Conservation (phyloP, 129 eudicot genomes). For the Flaveria bidentis region DNA sequence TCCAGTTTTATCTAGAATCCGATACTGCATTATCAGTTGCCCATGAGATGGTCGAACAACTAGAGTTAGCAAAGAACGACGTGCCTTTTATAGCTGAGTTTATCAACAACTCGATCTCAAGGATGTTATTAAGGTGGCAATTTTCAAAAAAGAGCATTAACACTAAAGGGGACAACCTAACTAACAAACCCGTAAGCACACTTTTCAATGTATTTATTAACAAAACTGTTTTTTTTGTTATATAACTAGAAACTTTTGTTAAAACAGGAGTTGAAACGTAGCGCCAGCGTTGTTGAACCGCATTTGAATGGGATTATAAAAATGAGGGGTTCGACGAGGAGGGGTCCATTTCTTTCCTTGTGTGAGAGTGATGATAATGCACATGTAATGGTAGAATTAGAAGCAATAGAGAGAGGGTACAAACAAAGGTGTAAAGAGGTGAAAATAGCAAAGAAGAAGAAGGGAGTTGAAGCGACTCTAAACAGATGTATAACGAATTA, state of each 20-base stretch:
- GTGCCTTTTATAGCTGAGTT: constrained; percentile 71
- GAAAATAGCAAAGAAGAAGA: constrained; percentile 45
- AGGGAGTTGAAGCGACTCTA: constrained; percentile 48
- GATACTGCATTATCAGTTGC: constrained; percentile 78
- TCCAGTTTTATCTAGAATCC: constrained; percentile 48
- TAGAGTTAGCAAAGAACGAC: constrained; percentile 62
- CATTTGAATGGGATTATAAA: constrained; percentile 28
- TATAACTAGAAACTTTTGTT: constrained; percentile 8
- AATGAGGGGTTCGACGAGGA: constrained; percentile 31
- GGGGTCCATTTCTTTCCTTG: constrained; percentile 41
- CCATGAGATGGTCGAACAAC: constrained; percentile 83
- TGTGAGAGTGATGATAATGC: constrained; percentile 34
- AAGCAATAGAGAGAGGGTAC: constrained; percentile 56
- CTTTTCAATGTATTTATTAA: neutral
- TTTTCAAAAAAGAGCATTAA: constrained; percentile 23
- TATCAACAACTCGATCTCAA: constrained; percentile 53
- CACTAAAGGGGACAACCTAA: neutral
- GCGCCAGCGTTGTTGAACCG: neutral
- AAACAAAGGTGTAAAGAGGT: constrained; percentile 61
- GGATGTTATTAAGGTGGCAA: constrained; percentile 47
- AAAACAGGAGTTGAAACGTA: constrained; percentile 22
- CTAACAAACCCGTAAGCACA: constrained; percentile 13
- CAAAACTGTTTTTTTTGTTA: neutral
- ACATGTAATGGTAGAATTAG: constrained; percentile 50
- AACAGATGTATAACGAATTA: constrained; percentile 49